phyloP scores from a whole-genome alignment of 805 yeast genomes.

The Torulaspora quercuum region DNA sequence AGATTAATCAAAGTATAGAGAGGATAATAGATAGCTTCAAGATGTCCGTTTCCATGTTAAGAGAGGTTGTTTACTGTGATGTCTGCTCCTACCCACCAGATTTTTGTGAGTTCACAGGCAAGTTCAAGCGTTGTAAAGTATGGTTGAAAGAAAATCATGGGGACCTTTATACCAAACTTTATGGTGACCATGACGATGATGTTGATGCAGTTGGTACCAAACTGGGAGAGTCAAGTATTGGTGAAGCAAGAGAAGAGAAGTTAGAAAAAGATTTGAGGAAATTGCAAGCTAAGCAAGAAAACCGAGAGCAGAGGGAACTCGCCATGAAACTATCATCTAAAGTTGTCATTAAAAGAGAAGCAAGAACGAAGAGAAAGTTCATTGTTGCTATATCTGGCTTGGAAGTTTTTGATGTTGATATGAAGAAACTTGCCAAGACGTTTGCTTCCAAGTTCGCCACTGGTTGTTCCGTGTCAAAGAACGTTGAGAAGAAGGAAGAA shows the following conservation, averaged over 20 bases:
- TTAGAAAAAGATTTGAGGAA: slow-evolving; percentile 78
- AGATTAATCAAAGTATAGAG: neutral
- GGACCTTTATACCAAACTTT: slow-evolving; percentile 55
- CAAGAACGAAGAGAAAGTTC: slow-evolving; percentile 83
- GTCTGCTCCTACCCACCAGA: slow-evolving; percentile 84
- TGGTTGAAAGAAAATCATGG: slow-evolving; percentile 67
- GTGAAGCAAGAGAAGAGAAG: slow-evolving; percentile 75
- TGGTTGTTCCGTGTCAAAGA: slow-evolving; percentile 88
- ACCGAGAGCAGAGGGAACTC: slow-evolving; percentile 77
- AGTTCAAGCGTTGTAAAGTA: slow-evolving; percentile 74
- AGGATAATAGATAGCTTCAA: neutral
- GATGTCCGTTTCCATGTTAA: slow-evolving; percentile 26
- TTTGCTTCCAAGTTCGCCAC: slow-evolving; percentile 95
- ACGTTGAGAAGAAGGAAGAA: slow-evolving; percentile 88
- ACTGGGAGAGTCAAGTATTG: slow-evolving; percentile 53
- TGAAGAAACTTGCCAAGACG: slow-evolving; percentile 86
- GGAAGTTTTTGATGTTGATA: slow-evolving; percentile 82
- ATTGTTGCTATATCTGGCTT: slow-evolving; percentile 82
- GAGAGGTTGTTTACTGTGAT: slow-evolving; percentile 62
- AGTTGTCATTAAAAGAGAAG: slow-evolving; percentile 79
- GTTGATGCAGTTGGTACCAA: slow-evolving; percentile 32
- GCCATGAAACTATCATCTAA: slow-evolving; percentile 76
- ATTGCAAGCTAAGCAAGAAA: slow-evolving; percentile 81
- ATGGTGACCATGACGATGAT: slow-evolving; percentile 53
- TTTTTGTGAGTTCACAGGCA: slow-evolving; percentile 87